Evolutionary conservation across 345 rosid species (phyloP), one percentile per base, ranked within the genome.

Genomic region (Dipteronia dyeriana): DNA sequence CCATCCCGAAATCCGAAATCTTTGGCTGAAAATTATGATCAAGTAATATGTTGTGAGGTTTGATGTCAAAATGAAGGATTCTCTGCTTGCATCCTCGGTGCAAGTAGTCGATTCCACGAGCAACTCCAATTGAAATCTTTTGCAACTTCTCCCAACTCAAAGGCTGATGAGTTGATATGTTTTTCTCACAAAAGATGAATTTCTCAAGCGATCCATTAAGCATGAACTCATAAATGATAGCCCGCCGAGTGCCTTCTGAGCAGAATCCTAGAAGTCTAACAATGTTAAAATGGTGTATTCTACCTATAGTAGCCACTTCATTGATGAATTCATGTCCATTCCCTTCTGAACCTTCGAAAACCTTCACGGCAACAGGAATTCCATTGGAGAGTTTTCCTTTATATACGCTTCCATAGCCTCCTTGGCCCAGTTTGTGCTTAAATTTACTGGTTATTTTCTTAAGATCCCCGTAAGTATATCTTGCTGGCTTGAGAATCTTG

Each of bases 321-420:
- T 63, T 63, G 67, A 63, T 63, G 39, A 63, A 63, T 3, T 63
- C 67, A 0, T 29, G 7, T 63, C 39, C 67, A 63, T 63, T 22
- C 4, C 67, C 67, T 13, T 63, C n/a, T 13, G 39, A 63, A 4
- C n/a, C 9, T 11, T 29, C 19, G 4, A 63, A 63, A 26, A 63
- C 5, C 39, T 63, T 63, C 7, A 26, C 67, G 2, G 67, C 67
- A 3, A 63, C 67, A 9, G 39, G 67, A 13, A 63, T 29, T 63
- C 67, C 67, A 12, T 63, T 63, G 39, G 67, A 29, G 39, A 63
- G 39, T 29, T 63, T 63, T 63, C 67, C 67, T 29, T 63, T 63
- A 29, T 63, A 63, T 11, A 63, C 67, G 26, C 67, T 63, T 63
- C 67, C 67, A 63, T 63, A 63, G 1, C 67, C 67, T 63, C 67